phyloP scores from a whole-genome alignment of 106 monocot genomes.

The Dactylorhiza incarnata region DNA sequence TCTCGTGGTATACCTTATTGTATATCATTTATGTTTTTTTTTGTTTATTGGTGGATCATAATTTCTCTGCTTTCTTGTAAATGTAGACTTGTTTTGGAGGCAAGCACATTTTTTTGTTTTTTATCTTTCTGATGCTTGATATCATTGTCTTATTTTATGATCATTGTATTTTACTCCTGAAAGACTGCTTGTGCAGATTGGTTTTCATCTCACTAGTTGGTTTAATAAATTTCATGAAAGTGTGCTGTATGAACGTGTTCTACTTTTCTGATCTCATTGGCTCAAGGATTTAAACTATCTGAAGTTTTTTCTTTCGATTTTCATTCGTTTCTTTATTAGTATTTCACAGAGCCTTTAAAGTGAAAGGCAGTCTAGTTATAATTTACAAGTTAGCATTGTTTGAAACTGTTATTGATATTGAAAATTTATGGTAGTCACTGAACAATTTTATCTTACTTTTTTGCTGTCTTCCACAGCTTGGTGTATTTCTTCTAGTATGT shows the following conservation, averaged over 20 bases:
- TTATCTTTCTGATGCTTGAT: too few species aligned
- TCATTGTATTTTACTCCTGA: too few species aligned
- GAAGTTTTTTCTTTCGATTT: not conserved
- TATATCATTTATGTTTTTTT: too few species aligned
- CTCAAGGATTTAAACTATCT: not conserved
- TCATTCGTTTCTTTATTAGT: not conserved
- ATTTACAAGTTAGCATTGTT: not conserved
- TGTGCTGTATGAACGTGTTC: not conserved
- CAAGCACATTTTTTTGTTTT: too few species aligned
- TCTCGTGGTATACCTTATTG: too few species aligned
- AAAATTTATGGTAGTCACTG: not conserved
- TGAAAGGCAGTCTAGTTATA: constrained; percentile 1
- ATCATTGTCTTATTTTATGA: too few species aligned
- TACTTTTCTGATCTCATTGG: not conserved
- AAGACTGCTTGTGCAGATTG: too few species aligned
- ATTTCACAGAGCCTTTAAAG: not conserved
- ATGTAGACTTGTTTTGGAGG: too few species aligned
- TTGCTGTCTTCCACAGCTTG: constrained; percentile 42
- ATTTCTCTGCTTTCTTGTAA: too few species aligned
- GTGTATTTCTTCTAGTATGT: constrained; percentile 46
- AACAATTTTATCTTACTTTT: not conserved
- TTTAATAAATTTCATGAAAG: not conserved
- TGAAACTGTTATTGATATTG: constrained; percentile 1
- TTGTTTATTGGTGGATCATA: too few species aligned
- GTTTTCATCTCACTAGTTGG: too few species aligned